Percentiles rank a stretch among this genome's conserved stretches.
These are phyloP conservation scores for Aspergillus sojae DNA, from an alignment of 2,329 filamentous ascomycete genomes.

Conservation along the genomic window DNA sequence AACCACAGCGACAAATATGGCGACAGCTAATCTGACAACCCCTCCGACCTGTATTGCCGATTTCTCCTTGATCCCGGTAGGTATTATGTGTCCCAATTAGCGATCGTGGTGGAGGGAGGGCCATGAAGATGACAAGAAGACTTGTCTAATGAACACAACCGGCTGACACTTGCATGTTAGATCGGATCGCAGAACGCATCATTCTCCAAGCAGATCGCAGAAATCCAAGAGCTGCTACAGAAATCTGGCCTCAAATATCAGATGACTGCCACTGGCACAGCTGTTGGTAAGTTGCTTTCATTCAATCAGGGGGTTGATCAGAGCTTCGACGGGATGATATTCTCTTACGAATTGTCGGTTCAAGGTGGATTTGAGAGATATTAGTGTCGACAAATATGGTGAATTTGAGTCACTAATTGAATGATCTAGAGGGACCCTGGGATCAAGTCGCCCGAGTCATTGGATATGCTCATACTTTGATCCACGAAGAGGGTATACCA, in stretches of 20 bases:
- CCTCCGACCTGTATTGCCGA: conserved; percentile 76
- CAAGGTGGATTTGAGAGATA: neutral
- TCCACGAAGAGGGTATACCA: conserved; percentile 72
- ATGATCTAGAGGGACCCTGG: conserved; percentile 76
- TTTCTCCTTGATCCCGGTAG: conserved; percentile 76
- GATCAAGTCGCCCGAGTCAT: conserved; percentile 78
- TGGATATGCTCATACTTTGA: conserved; percentile 73
- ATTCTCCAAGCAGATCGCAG: conserved; percentile 77
- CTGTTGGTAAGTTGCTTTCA: conserved; percentile 63
- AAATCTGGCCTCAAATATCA: conserved; percentile 74
- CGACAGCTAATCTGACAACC: conserved; percentile 47
- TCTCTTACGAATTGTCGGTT: no score
- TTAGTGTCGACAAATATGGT: neutral
- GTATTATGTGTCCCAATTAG: neutral
- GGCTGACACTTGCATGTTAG: conserved; percentile 14
- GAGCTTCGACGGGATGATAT: neutral
- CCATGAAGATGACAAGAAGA: neutral
- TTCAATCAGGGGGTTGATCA: neutral
- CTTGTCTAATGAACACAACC: neutral
- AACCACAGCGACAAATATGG: conserved; percentile 13
- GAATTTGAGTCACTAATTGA: neutral
- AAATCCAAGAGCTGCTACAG: conserved; percentile 78
- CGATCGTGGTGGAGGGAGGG: neutral
- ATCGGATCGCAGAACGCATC: conserved; percentile 74
- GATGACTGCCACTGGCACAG: conserved; percentile 90